Conservation (phyloP, 2,329 filamentous ascomycete species). For the Zymoseptoria ardabiliae region DNA sequence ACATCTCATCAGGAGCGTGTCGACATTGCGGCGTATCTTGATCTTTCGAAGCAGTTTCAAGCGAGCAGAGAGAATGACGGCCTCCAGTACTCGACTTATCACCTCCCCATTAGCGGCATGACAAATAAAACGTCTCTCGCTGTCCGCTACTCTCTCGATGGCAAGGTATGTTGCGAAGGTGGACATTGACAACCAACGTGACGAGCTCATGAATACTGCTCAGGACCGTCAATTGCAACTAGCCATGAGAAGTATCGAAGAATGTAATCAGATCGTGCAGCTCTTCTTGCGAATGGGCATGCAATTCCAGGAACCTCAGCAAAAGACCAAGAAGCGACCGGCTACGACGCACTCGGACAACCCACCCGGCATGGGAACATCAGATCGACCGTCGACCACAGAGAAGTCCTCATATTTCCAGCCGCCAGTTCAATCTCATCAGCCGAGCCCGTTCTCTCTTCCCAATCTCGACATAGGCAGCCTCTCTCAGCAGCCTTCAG, state of each 20-base stretch:
- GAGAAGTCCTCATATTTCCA: background rate
- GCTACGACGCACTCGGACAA: conserved; percentile 4
- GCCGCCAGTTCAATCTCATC: background rate
- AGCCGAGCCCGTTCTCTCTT: conserved; percentile 7
- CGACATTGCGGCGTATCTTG: conserved; percentile 23
- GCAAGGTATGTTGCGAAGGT: conserved; percentile 25
- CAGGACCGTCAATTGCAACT: conserved; percentile 29
- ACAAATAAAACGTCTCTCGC: conserved; percentile 34
- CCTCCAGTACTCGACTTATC: conserved; percentile 29
- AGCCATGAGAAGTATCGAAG: conserved; percentile 17
- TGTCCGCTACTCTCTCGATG: conserved; percentile 34
- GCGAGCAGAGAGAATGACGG: conserved; percentile 18
- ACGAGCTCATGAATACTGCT: background rate
- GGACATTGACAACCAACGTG: background rate
- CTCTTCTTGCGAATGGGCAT: conserved; percentile 22
- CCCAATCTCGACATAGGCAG: conserved; percentile 8
- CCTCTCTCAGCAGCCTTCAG: conserved; percentile 1
- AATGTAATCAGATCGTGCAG: conserved; percentile 19
- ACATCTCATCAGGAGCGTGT: conserved; percentile 24
- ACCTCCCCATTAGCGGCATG: conserved; percentile 40
- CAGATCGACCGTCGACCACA: conserved; percentile 7
- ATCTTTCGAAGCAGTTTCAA: conserved; percentile 14
- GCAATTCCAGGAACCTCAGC: conserved; percentile 19
- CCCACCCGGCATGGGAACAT: background rate
- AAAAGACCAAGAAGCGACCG: conserved; percentile 1